These are phyloP conservation scores for Yarrowia phangngaensis DNA, from an alignment of 805 yeast genomes.

Conservation along the genomic window DNA sequence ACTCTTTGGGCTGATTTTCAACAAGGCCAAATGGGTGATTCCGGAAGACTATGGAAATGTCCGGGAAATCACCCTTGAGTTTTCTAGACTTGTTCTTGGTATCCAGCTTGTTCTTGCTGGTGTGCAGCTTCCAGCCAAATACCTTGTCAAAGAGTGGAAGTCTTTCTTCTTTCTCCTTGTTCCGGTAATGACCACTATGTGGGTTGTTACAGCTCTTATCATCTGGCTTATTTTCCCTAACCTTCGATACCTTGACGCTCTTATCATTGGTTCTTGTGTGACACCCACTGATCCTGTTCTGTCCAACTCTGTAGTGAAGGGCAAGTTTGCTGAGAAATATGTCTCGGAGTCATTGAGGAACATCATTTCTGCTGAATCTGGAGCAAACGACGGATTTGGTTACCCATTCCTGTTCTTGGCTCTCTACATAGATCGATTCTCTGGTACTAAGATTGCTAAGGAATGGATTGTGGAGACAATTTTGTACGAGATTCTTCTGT, in stretches of 20 bases:
- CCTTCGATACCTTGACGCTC: conserved; percentile 51
- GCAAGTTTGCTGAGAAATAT: conserved; percentile 59
- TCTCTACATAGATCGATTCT: conserved; percentile 50
- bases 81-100: conserved; percentile 60
- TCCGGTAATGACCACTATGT: conserved; percentile 69
- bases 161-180: conserved; percentile 56
- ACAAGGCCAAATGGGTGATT: conserved; percentile 54
- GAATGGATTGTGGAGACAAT: conserved; percentile 62
- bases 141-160: conserved; percentile 56
- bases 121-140: conserved; percentile 66
- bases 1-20: conserved; percentile 56
- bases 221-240: conserved; percentile 60
- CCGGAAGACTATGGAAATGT: conserved; percentile 50
- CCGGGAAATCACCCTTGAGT: conserved; percentile 53
- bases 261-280: conserved; percentile 63
- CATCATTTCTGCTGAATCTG: conserved; percentile 65
- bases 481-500: conserved; percentile 59
- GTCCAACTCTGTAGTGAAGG: conserved; percentile 69
- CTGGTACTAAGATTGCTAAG: conserved; percentile 52
- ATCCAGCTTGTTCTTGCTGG: conserved; percentile 71
- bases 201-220: conserved; percentile 61
- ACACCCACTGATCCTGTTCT: conserved; percentile 78
- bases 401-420: conserved; percentile 63
- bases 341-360: conserved; percentile 62
- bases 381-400: conserved; percentile 65